Evolutionary conservation across 1,284 basidiomycete genomes (phyloP).

Genomic region (Porogramme epimiltina): DNA sequence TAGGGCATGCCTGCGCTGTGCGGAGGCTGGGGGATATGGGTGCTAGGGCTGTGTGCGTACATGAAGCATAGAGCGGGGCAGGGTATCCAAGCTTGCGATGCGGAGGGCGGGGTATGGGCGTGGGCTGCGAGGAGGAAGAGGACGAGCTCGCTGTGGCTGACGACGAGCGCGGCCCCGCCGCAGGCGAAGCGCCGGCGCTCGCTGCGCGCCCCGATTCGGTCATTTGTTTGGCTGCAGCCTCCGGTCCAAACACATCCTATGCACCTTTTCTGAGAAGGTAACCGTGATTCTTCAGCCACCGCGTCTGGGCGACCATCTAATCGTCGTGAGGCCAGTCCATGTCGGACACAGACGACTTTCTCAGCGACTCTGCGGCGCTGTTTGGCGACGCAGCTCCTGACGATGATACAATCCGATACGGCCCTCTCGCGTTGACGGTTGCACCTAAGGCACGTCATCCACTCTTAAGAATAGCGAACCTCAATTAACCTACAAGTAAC

Average conservation of each 20-base stretch:
- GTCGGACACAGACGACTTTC: constrained; percentile 12
- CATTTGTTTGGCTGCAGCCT: constrained; percentile 22
- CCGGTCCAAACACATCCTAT: constrained; percentile 19
- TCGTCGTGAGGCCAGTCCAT: constrained; percentile 1
- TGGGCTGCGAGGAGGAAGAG: background rate
- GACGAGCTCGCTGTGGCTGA: constrained; percentile 3
- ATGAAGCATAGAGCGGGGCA: constrained; percentile 13
- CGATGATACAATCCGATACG: constrained; percentile 17
- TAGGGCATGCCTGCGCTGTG: constrained; percentile 76
- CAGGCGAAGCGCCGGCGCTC: background rate
- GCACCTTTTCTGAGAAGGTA: background rate
- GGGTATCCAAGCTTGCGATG: background rate
- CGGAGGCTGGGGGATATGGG: constrained; percentile 78
- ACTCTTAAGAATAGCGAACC: background rate
- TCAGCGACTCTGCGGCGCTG: constrained; percentile 15
- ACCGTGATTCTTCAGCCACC: background rate
- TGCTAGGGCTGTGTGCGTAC: constrained; percentile 27
- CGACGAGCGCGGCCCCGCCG: background rate
- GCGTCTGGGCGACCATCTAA: too few relatives aligned
- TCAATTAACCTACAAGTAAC: background rate
- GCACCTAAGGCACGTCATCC: constrained; percentile 15
- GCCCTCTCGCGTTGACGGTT: constrained; percentile 14
- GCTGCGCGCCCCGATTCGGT: constrained; percentile 11
- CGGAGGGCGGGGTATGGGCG: background rate
- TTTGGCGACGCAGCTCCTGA: constrained; percentile 12